Base-by-base conservation (phyloP, 2,329 filamentous ascomycete genomes). In the Sclerotinia subarctica region DNA sequence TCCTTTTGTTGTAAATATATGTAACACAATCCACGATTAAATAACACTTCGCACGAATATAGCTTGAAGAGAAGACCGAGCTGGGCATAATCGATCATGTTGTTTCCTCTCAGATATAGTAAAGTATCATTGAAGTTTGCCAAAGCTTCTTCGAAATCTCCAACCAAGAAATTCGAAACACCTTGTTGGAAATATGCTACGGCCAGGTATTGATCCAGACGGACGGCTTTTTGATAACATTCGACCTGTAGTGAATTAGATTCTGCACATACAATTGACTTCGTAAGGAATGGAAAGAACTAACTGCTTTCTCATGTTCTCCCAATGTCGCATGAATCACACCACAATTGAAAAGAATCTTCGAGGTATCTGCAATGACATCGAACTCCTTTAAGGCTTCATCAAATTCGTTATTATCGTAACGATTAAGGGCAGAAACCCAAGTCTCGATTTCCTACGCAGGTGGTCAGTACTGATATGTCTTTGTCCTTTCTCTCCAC, bases 121-220 rank as follows among this genome's bases (percentile, higher is more conserved):
- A 99, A 84, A 0, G 95, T 97, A 77, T 99, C 95, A 82, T 99
- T 99, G 85, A 99, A 99, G 81, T 98, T 98, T 73, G 94, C 94
- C 70, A 98, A 84, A 24, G 95, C 95, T 79, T 98, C 95, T 78
- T 98, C 94, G 74, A 98, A 98, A 78, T 99, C 95, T 69, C 94
- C 94, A 67, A 98, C 87, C 62, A 99, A 83, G 79, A 99, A 99
- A 79, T 98, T 99, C 67, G 95, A 98, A 24, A 99, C 95, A 54
- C 95, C 95, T 80, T 98, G 93, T 77, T 99, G 95, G 79, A 99
- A 99, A 79, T 98, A 98, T 69, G 95, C 94, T 69, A 99, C 93
- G 68, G 95, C 95, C 57, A 99, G 90, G 78, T 98, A 99, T 78
- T 95, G 91, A 77, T 99, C 95, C 68, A 97, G 85, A 72, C 89